These are phyloP conservation scores for Exserohilum turcica DNA, from an alignment of 2,329 filamentous ascomycete species.

Conservation along the genomic window DNA sequence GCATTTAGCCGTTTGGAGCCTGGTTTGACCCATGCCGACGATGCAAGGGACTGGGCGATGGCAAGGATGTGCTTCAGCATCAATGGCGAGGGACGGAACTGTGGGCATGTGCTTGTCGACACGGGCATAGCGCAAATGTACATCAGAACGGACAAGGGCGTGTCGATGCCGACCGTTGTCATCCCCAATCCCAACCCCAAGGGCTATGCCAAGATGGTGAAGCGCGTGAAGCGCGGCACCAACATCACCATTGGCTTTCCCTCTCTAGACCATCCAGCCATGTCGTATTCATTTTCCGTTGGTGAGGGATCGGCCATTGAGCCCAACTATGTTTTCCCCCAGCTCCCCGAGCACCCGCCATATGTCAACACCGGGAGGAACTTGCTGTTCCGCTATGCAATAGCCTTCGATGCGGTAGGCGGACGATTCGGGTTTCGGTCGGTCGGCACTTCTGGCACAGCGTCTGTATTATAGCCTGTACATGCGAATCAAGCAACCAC, in stretches of 20 bases:
- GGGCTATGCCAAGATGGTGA: slow-evolving; percentile 32
- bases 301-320: slow-evolving; percentile 32
- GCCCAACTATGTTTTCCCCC: slow-evolving; percentile 38
- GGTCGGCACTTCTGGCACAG: slow-evolving; percentile 17
- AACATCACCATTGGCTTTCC: slow-evolving; percentile 36
- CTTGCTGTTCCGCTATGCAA: slow-evolving; percentile 39
- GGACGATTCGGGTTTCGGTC: slow-evolving; percentile 42
- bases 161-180: slow-evolving; percentile 34
- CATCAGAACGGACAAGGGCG: slow-evolving; percentile 34
- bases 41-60: slow-evolving; percentile 45
- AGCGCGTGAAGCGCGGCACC: slow-evolving; percentile 39
- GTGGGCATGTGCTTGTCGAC: slow-evolving; percentile 39
- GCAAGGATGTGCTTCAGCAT: slow-evolving; percentile 38
- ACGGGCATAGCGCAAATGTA: slow-evolving; percentile 46
- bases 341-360: slow-evolving; percentile 25
- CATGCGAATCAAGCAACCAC: neutral
- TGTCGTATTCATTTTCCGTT: slow-evolving; percentile 35
- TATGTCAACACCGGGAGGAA: slow-evolving; percentile 45
- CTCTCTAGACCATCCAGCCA: slow-evolving; percentile 15
- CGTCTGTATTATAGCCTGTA: slow-evolving; percentile 22
- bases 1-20: slow-evolving; percentile 31
- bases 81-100: slow-evolving; percentile 26
- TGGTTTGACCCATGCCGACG: slow-evolving; percentile 34
- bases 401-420: slow-evolving; percentile 42
- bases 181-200: slow-evolving; percentile 41